A percentile compares a stretch with the other conserved stretches of the same genome.
Conservation (phyloP, 768 basidiomycete species). For the Dioszegia crocea region DNA sequence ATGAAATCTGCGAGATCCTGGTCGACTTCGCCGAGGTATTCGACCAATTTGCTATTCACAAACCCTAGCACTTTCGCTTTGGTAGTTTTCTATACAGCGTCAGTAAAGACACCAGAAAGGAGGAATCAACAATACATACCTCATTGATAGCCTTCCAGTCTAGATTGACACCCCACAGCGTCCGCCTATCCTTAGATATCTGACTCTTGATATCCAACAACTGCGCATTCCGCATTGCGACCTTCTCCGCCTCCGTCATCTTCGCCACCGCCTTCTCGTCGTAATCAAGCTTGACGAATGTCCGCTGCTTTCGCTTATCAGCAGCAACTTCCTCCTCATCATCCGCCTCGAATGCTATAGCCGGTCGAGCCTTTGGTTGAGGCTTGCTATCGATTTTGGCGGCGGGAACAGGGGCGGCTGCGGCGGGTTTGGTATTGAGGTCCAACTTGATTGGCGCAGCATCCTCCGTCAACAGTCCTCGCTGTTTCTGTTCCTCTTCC, state of each 20-base stretch:
- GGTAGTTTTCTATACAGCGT: constrained; percentile 61
- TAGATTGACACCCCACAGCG: constrained; percentile 48
- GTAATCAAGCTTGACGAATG: constrained; percentile 77
- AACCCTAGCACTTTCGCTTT: constrained; percentile 81
- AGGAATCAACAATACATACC: constrained; percentile 56
- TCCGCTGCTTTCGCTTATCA: constrained; percentile 70
- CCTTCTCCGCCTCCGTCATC: constrained; percentile 59
- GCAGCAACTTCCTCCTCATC: constrained; percentile 66
- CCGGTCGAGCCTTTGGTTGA: constrained; percentile 49
- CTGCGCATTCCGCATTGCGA: constrained; percentile 72
- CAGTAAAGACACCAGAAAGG: background rate
- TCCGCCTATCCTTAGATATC: constrained; percentile 72
- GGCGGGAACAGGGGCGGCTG: constrained; percentile 54
- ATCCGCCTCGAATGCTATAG: constrained; percentile 67
- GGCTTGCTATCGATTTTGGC: constrained; percentile 56
- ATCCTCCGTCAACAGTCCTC: constrained; percentile 83
- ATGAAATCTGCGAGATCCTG: constrained; percentile 93
- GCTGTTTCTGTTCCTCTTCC: constrained; percentile 83
- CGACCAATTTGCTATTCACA: constrained; percentile 74
- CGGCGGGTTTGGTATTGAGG: constrained; percentile 50
- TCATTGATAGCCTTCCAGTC: constrained; percentile 88
- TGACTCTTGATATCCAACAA: constrained; percentile 70
- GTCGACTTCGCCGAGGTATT: constrained; percentile 86
- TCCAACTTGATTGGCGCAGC: constrained; percentile 83
- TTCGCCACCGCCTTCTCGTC: constrained; percentile 18